These are phyloP conservation scores for Keithomyces neogunnii DNA, from an alignment of 2,329 filamentous ascomycete genomes.

Conservation along the genomic window DNA sequence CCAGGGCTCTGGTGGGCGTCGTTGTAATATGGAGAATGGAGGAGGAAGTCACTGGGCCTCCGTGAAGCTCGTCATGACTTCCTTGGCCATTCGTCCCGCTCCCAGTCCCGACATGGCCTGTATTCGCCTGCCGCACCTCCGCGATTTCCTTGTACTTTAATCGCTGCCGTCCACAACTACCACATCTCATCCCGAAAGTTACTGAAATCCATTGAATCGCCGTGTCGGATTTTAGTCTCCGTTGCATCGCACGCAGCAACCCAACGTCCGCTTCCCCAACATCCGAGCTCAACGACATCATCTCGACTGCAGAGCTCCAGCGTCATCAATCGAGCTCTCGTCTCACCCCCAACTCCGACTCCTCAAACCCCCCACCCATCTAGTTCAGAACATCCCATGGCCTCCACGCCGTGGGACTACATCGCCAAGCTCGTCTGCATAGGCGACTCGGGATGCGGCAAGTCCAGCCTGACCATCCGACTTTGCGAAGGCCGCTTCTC, in stretches of 20 bases:
- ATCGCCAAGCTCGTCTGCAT: slow-evolving; percentile 98
- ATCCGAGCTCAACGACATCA: background rate
- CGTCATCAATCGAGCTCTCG: background rate
- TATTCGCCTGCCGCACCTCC: background rate
- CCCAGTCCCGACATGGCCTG: background rate
- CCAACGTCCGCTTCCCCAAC: no score
- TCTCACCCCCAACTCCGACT: background rate
- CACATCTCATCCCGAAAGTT: no score
- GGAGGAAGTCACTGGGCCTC: no score
- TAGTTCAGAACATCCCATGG: slow-evolving; percentile 32
- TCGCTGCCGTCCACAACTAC: background rate
- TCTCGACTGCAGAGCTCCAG: background rate
- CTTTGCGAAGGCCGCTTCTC: slow-evolving; percentile 96
- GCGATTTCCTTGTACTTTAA: background rate
- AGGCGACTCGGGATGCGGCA: slow-evolving; percentile 92
- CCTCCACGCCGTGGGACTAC: slow-evolving; percentile 81
- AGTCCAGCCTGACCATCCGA: slow-evolving; percentile 87
- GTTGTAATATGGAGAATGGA: no score
- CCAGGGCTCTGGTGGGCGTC: no score
- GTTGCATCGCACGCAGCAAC: no score
- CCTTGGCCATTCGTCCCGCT: background rate
- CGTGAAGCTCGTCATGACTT: no score
- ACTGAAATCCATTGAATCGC: no score
- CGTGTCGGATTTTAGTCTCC: no score
- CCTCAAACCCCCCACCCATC: background rate